phyloP scores from a whole-genome alignment of 305 asterid genomes.

The Solanum hybrid region DNA sequence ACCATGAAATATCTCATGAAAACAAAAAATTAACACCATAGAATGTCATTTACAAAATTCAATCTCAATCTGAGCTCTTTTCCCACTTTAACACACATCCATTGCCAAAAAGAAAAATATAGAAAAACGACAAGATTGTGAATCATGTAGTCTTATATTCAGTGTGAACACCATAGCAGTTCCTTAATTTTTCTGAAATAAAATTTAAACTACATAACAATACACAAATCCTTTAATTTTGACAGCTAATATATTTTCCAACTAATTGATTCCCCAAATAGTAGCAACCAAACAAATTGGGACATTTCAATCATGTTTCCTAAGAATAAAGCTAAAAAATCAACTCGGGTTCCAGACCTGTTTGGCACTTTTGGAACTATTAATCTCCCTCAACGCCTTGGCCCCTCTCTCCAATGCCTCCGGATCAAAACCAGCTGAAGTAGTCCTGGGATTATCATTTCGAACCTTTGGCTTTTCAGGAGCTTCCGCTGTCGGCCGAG shows the following conservation, averaged over 20 bases:
- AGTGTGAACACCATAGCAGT: not conserved
- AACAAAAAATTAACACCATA: not conserved
- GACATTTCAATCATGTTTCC: not conserved
- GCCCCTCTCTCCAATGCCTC: conserved; percentile 87
- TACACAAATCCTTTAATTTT: not conserved
- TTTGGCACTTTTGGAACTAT: conserved; percentile 42
- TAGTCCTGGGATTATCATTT: conserved; percentile 73
- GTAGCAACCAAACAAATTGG: not conserved
- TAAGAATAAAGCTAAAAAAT: not conserved
- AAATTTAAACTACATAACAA: not conserved
- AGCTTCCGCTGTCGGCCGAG: conserved; percentile 28
- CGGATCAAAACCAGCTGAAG: conserved; percentile 93
- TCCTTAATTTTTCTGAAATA: not conserved
- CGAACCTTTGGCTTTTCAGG: conserved; percentile 34
- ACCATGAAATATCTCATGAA: not conserved
- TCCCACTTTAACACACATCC: not conserved
- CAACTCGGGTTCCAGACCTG: conserved; percentile 27
- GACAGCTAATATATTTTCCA: not conserved
- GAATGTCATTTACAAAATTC: not conserved
- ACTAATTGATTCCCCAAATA: not conserved
- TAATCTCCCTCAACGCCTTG: conserved; percentile 51
- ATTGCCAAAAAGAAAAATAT: not conserved
- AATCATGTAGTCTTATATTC: not conserved
- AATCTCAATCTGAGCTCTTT: not conserved
- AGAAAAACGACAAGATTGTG: not conserved